Evolutionary conservation across 202 grass and related monocot genomes (phyloP).

Genomic region (Musa balbisiana): DNA sequence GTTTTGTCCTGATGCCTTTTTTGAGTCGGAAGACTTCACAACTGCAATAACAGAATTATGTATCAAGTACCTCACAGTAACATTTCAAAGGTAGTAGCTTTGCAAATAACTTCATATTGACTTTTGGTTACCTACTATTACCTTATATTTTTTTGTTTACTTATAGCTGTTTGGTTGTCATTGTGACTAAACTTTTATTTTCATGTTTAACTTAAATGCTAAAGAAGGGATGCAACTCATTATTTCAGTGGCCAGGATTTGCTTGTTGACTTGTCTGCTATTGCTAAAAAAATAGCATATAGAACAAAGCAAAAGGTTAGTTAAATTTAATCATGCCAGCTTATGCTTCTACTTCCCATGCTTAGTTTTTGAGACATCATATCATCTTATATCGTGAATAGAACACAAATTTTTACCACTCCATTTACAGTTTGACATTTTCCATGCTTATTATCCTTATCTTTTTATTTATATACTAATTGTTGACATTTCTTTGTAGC

Average conservation of each 20-base stretch:
- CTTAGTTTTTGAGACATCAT: not conserved
- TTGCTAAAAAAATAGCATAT: constrained; percentile 45
- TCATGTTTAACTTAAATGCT: constrained; percentile 5
- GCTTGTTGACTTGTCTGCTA: constrained; percentile 61
- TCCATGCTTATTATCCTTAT: constrained; percentile 3
- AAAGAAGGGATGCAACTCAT: constrained; percentile 34
- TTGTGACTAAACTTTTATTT: not conserved
- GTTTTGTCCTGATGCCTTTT: constrained; percentile 62
- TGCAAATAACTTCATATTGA: not conserved
- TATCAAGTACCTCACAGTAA: constrained; percentile 44
- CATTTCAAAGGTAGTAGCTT: constrained; percentile 57
- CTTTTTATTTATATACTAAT: constrained; percentile 26
- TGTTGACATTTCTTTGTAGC: constrained; percentile 31
- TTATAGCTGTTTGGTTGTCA: not conserved
- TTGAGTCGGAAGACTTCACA: constrained; percentile 64
- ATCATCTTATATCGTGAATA: not conserved
- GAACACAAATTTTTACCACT: not conserved
- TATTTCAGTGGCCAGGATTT: constrained; percentile 31
- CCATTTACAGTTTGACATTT: not conserved
- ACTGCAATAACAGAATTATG: constrained; percentile 53
- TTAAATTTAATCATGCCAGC: constrained; percentile 6
- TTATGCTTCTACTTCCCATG: not conserved
- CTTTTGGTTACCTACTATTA: not conserved
- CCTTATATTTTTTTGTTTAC: not conserved
- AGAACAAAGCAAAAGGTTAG: constrained; percentile 67